phyloP scores from a whole-genome alignment of 1,139 yeast species.

The Protomyces gravidus region DNA sequence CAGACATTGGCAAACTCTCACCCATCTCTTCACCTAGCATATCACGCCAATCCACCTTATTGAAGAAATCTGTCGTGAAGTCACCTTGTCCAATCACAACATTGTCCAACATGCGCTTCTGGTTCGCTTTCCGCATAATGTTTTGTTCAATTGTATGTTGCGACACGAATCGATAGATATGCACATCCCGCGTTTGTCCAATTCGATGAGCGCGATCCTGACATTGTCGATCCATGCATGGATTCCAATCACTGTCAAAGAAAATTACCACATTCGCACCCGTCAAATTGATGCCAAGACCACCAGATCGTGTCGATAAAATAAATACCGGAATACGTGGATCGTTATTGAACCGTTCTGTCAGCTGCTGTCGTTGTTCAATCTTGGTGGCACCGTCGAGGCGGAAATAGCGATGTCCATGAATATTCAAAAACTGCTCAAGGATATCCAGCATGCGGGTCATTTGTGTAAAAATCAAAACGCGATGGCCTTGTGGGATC shows the following conservation, averaged over 20 bases:
- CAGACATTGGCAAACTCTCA: conserved; percentile 2
- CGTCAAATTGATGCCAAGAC: conserved; percentile 91
- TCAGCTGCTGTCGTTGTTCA: conserved; percentile 89
- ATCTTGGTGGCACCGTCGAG: conserved; percentile 96
- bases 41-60: conserved; percentile 83
- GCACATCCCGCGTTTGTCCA: conserved; percentile 97
- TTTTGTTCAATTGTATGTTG: conserved; percentile 96
- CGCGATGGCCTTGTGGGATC: conserved; percentile 84
- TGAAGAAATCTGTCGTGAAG: conserved; percentile 93
- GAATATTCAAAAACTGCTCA: conserved; percentile 88
- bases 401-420: conserved; percentile 91
- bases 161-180: conserved; percentile 90
- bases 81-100: conserved; percentile 98
- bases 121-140: conserved; percentile 89
- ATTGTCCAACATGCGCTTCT: conserved; percentile 88
- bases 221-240: conserved; percentile 99
- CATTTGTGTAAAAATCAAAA: conserved; percentile 96
- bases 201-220: conserved; percentile 99
- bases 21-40: conserved; percentile 58
- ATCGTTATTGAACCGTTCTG: conserved; percentile 89
- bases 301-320: conserved; percentile 93
- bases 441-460: conserved; percentile 89
- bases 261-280: conserved; percentile 99
- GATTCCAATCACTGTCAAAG: conserved; percentile 99
- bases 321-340: conserved; percentile 84